Percentiles rank a stretch among this genome's conserved stretches.
Evolutionary conservation across 441 rosid species (phyloP).

Genomic region (Euphorbia schlechtendalii): DNA sequence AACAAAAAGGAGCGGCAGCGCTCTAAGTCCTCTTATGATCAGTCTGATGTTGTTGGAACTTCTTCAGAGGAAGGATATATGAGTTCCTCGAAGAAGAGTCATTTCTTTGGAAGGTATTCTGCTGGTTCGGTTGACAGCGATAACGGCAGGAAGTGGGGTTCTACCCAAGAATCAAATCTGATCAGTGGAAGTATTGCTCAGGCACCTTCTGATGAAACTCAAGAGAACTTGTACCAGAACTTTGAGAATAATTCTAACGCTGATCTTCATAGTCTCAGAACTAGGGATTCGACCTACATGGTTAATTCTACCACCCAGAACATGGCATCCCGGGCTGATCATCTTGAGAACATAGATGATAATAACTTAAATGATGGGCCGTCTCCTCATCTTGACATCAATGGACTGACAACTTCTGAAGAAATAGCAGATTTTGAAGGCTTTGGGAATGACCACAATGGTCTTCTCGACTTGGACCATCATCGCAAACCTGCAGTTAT

Average conservation of each 20-base stretch:
- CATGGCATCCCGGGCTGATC: slow-evolving; percentile 33
- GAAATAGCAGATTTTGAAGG: slow-evolving; percentile 30
- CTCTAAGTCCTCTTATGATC: slow-evolving; percentile 68
- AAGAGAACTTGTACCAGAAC: slow-evolving; percentile 60
- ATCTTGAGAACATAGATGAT: slow-evolving; percentile 50
- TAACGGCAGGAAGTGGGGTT: slow-evolving; percentile 80
- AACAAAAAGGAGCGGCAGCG: slow-evolving; percentile 91
- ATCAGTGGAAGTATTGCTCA: slow-evolving; percentile 41
- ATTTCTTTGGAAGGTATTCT: slow-evolving; percentile 77
- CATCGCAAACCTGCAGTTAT: slow-evolving; percentile 42
- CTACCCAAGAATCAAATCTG: slow-evolving; percentile 60
- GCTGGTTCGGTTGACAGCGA: slow-evolving; percentile 76
- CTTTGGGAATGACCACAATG: slow-evolving; percentile 39
- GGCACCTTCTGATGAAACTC: slow-evolving; percentile 53
- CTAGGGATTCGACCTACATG: slow-evolving; percentile 43
- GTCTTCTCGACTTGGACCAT: slow-evolving; percentile 38
- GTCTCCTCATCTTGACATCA: slow-evolving; percentile 42
- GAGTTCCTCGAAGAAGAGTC: slow-evolving; percentile 58
- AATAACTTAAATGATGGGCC: slow-evolving; percentile 40
- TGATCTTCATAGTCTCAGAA: slow-evolving; percentile 41
- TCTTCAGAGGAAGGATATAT: slow-evolving; percentile 89
- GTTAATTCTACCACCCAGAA: slow-evolving; percentile 39
- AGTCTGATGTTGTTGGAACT: slow-evolving; percentile 77
- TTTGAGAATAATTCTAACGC: slow-evolving; percentile 43
- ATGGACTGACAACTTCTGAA: slow-evolving; percentile 46